Base-by-base conservation (phyloP, 2,329 filamentous ascomycete species). In the Colletotrichum cordylinicola region DNA sequence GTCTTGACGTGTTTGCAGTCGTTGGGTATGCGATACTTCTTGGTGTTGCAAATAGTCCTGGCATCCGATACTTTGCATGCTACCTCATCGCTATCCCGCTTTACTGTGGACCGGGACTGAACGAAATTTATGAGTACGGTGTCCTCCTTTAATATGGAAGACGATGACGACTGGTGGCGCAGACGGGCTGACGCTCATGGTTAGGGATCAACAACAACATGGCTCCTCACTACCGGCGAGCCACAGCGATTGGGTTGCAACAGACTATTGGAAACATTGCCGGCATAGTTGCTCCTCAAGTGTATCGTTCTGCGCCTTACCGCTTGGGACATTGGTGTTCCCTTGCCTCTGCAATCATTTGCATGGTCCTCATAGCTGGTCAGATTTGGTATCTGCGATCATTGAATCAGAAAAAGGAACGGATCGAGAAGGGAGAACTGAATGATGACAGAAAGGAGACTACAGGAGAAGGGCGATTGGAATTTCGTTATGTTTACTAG, bases 231-330 rank as follows among this genome's bases (percentile, higher is more conserved):
- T 88, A 80, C 61, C 79, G 79, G 0, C 84, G 88, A 0, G 88
- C 88, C 7, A 87, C 87, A 1, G 88, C 86, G 8, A 89, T 88
- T 1, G 88, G 88, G 0, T 79, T 90, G 15, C 81, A 89, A 1
- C 87, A 90, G 8, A 88, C 87, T 0, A 79, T 90, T 10, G 87
- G 87, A 0, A 90, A 90, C 74, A 74, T 90, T 5, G 87, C 84
- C 0, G 88, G 88, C 0, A 85, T 90, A 13, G 37, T 70, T 8
- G 67, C 67, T 56, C 56, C 56, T 18, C 67, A 70, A 56, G 67
- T 64, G 7, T 70, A 84, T 60, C 79, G 82, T 21, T 79, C 60
- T 68, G 80, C 75, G 62, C 82, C 77, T 58, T 86, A 84, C 33
- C 74, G 79, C 13, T 77, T 85, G 33, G 83, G 83, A 4, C 80